Conservation (phyloP, 78 protist species). For the Dictyostelium purpureum region DNA sequence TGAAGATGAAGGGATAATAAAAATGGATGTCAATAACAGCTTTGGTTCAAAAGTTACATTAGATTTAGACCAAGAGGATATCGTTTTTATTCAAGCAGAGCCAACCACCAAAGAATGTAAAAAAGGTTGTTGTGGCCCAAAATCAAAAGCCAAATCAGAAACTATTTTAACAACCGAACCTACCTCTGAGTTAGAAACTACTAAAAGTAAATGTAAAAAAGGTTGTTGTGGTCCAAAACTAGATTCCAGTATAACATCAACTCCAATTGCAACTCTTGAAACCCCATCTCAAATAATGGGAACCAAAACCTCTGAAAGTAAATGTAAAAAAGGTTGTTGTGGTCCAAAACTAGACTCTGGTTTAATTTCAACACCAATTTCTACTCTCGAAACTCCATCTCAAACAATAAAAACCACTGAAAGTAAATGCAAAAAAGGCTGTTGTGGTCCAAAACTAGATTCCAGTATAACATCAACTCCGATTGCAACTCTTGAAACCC, state of each 20-base stretch:
- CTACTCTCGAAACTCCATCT: neutral
- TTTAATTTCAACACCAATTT: too few relatives aligned
- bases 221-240: neutral
- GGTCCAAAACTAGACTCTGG: neutral
- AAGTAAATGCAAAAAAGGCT: neutral
- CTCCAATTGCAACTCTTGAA: too few relatives aligned
- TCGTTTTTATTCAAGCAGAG: too few relatives aligned
- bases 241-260: too few relatives aligned
- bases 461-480: too few relatives aligned
- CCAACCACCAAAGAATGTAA: neutral
- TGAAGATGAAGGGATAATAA: too few relatives aligned
- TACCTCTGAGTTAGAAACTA: neutral
- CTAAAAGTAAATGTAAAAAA: neutral
- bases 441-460: neutral
- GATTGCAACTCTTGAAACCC: too few relatives aligned
- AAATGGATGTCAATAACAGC: too few relatives aligned
- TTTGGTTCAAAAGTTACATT: too few relatives aligned
- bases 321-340: constrained; percentile 21
- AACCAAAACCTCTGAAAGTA: too few relatives aligned
- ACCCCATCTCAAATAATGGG: neutral
- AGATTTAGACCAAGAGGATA: too few relatives aligned
- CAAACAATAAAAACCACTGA: neutral
- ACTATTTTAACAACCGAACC: neutral
- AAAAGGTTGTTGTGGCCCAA: constrained; percentile 1
- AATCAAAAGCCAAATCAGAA: too few relatives aligned